Evolutionary conservation across 75 land plant species (phyloP), one percentile per base, ranked within the genome.

Genomic region (Pinus tabuliformis): DNA sequence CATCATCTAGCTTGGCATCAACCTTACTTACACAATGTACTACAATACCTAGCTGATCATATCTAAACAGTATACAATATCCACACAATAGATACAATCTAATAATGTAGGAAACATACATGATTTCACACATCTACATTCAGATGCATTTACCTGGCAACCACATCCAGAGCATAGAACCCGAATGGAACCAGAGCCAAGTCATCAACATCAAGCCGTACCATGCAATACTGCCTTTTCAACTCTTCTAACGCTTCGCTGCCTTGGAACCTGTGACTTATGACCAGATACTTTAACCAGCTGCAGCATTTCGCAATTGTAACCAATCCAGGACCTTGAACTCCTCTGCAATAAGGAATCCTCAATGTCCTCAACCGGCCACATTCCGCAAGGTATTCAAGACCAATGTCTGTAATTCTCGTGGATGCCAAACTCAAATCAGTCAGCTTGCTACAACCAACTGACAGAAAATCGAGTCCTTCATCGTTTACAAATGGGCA

Each of bases 341-440:
- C 85, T 14, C 73, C 72, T 74, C 79, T 78, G 74, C 86, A 85
- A 62, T 82, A 85, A 49, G 86, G 81, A 22, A 85, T 72, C 18
- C 62, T 74, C 77, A 85, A 59, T 58, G 74, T 78, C 49, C 81
- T 71, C 20, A 85, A 74, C 74, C 59, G 62, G 45, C 18, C 68
- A 49, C 84, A 82, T 21, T 74, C 62, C 30, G 77, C 79, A 61
- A 85, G 63, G 63, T 66, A 68, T 3, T 37, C 56, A 24, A 85
- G 70, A 7, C 86, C 86, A 49, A 56, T 56, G 62, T 85, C 86
- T 26, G 86, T 85, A 57, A 85, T 70, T 21, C 70, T 68, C 7
- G 86, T 85, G 56, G 75, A 85, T n/a, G 85, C 80, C 76, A 85
- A 56, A 78, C 86, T 85, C 39, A 85, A 56, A 62, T 82, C 68